Conservation (phyloP, 75 land plant genomes). For the Gnetum montanum region DNA sequence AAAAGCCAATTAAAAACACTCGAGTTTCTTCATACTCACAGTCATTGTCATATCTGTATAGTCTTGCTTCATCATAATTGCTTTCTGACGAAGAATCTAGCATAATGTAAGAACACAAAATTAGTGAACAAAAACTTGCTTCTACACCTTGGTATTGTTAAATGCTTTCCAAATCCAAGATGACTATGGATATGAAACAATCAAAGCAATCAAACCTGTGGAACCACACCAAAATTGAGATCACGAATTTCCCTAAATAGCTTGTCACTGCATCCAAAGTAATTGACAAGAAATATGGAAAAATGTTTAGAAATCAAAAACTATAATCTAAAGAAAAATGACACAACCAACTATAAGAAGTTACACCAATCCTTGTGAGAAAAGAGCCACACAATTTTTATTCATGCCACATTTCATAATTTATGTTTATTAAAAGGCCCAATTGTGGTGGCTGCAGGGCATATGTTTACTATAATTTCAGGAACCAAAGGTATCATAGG, state of each 20-base stretch:
- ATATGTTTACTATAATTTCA: too few species aligned
- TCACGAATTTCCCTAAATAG: slow-evolving; percentile 92
- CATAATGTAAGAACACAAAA: slow-evolving; percentile 14
- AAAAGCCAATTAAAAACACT: background rate
- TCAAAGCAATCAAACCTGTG: slow-evolving; percentile 65
- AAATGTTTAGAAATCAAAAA: too few species aligned
- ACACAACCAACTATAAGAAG: background rate
- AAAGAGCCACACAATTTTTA: too few species aligned
- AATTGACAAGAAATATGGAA: background rate
- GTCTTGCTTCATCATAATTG: slow-evolving; percentile 89
- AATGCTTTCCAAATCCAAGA: too few species aligned
- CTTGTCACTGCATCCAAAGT: slow-evolving; percentile 65
- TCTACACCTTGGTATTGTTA: too few species aligned
- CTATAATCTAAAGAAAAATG: too few species aligned
- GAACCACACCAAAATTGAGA: slow-evolving; percentile 95
- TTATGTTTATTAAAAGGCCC: too few species aligned
- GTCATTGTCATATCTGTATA: slow-evolving; percentile 72
- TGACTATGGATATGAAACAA: too few species aligned
- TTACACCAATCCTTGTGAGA: background rate
- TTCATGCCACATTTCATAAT: too few species aligned
- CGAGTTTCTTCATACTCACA: slow-evolving; percentile 26
- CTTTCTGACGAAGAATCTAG: slow-evolving; percentile 90
- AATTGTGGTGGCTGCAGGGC: too few species aligned
- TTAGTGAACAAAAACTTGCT: too few species aligned
- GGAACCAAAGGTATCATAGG: too few species aligned